Conservation (phyloP, 2,329 filamentous ascomycete genomes). For the Pseudogymnoascus sp. region DNA sequence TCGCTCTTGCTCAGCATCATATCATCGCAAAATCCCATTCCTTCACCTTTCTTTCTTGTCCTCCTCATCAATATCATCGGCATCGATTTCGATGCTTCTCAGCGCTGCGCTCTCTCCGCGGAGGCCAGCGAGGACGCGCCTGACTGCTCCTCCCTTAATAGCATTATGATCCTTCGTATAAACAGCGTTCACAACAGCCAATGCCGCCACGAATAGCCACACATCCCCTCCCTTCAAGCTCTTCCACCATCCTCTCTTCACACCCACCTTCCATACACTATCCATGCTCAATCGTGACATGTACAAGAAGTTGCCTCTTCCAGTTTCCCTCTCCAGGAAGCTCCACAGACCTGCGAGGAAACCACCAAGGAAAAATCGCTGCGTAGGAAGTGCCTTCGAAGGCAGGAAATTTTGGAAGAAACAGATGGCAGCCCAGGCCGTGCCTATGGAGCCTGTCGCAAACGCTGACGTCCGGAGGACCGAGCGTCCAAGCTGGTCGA, state of each 20-base stretch:
- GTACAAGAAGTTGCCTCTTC: conserved; percentile 68
- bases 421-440: conserved; percentile 82
- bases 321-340: conserved; percentile 59
- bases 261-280: conserved; percentile 85
- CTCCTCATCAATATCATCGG: conserved; percentile 1
- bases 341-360: conserved; percentile 81
- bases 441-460: conserved; percentile 73
- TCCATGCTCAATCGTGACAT: conserved; percentile 70
- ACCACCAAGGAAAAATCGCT: conserved; percentile 84
- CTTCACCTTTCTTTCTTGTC: background rate
- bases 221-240: conserved; percentile 78
- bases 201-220: conserved; percentile 68
- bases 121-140: conserved; percentile 21
- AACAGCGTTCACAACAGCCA: conserved; percentile 69
- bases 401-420: conserved; percentile 78
- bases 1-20: background rate
- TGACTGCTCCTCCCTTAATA: conserved; percentile 20
- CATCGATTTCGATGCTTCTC: background rate
- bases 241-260: conserved; percentile 82
- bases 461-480: conserved; percentile 71
- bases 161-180: conserved; percentile 25
- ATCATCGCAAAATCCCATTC: background rate
- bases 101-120: conserved; percentile 22
- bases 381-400: conserved; percentile 63
- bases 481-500: conserved; percentile 57